These are phyloP conservation scores for Aspergillus coremiiformis DNA, from an alignment of 495 filamentous ascomycete species.

Conservation along the genomic window DNA sequence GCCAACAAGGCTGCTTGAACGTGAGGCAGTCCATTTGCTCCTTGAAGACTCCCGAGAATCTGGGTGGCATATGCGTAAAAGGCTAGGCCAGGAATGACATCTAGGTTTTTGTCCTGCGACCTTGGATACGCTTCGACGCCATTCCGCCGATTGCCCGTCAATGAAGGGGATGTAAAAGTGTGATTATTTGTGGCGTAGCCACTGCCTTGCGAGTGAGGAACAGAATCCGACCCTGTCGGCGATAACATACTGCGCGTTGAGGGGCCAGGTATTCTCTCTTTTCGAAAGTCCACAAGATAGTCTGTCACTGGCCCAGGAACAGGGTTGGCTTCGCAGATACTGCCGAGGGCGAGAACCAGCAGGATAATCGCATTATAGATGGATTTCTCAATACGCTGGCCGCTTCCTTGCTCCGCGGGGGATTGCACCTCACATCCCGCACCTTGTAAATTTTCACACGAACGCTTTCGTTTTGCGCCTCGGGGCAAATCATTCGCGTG, in stretches of 20 bases:
- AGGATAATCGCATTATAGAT: slow-evolving; percentile 69
- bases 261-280: slow-evolving; percentile 23
- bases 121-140: slow-evolving; percentile 11
- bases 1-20: slow-evolving; percentile 83
- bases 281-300: slow-evolving; percentile 18
- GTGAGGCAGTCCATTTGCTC: slow-evolving; percentile 68
- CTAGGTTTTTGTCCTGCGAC: slow-evolving; percentile 53
- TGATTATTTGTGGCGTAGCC: slow-evolving; percentile 18
- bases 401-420: slow-evolving; percentile 3
- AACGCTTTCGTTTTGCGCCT: slow-evolving; percentile 40
- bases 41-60: slow-evolving; percentile 76
- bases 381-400: slow-evolving; percentile 26
- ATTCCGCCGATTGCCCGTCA: slow-evolving; percentile 8
- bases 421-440: slow-evolving; percentile 18
- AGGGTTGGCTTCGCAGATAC: slow-evolving; percentile 61
- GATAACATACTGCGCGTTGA: slow-evolving; percentile 19
- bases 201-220: slow-evolving; percentile 11
- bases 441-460: slow-evolving; percentile 26
- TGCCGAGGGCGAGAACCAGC: slow-evolving; percentile 76
- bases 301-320: slow-evolving; percentile 50
- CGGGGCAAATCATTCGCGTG: slow-evolving; percentile 19
- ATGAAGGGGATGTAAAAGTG: slow-evolving; percentile 19
- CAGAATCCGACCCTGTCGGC: slow-evolving; percentile 23
- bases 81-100: slow-evolving; percentile 79
- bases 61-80: slow-evolving; percentile 82